phyloP scores from a whole-genome alignment of 495 filamentous ascomycete species.

The Platismatia glauca region DNA sequence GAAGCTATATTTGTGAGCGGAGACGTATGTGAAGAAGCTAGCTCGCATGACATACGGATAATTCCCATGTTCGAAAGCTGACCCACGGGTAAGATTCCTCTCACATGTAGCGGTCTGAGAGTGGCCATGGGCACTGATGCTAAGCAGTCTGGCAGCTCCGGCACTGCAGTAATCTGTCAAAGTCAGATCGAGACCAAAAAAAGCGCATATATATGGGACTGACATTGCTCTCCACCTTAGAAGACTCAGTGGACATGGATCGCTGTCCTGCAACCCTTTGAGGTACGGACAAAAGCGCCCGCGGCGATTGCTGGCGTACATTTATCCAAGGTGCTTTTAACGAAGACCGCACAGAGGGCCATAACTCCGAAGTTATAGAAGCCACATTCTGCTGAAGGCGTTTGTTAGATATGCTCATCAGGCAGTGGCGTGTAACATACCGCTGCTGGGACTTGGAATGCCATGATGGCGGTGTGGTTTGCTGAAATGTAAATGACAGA shows the following conservation, averaged over 20 bases:
- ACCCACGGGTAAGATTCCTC: neutral
- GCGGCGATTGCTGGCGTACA: slow-evolving; percentile 17
- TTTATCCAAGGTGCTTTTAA: slow-evolving; percentile 33
- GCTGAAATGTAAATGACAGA: neutral
- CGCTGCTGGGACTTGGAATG: slow-evolving; percentile 38
- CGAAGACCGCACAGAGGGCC: slow-evolving; percentile 38
- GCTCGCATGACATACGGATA: slow-evolving; percentile 7
- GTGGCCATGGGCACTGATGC: slow-evolving; percentile 20
- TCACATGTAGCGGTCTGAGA: slow-evolving; percentile 4
- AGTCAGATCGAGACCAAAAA: neutral
- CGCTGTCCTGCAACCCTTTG: neutral
- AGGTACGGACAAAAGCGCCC: neutral
- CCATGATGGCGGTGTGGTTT: slow-evolving; percentile 32
- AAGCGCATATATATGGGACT: neutral
- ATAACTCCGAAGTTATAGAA: slow-evolving; percentile 35
- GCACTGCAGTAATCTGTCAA: slow-evolving; percentile 9
- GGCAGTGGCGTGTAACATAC: slow-evolving; percentile 31
- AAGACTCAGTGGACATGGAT: slow-evolving; percentile 7
- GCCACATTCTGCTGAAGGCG: slow-evolving; percentile 29
- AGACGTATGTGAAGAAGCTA: neutral
- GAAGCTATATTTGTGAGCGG: slow-evolving; percentile 6
- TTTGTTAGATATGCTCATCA: slow-evolving; percentile 12
- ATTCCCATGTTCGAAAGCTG: neutral
- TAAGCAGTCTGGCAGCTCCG: slow-evolving; percentile 22
- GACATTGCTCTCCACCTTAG: slow-evolving; percentile 7